These are phyloP conservation scores for Penicillium manginii DNA, from an alignment of 495 filamentous ascomycete genomes.

Conservation along the genomic window DNA sequence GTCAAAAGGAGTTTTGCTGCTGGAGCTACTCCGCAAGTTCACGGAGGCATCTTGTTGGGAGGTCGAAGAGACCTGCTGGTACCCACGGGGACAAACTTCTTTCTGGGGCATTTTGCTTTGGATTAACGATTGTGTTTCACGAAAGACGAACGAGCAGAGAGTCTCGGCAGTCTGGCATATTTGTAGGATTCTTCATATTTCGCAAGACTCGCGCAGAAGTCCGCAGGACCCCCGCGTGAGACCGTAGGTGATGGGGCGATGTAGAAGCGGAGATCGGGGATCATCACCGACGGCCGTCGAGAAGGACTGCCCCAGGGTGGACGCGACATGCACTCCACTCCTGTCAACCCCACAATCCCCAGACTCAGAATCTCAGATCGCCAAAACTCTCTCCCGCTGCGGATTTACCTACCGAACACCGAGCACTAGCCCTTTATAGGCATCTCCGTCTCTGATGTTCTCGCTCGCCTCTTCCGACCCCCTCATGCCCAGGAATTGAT, in stretches of 20 bases:
- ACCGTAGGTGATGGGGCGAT: not conserved
- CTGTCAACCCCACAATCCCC: slow-evolving; percentile 2
- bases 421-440: slow-evolving; percentile 18
- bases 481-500: slow-evolving; percentile 10
- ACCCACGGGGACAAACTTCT: slow-evolving; percentile 52
- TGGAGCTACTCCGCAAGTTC: slow-evolving; percentile 45
- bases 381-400: slow-evolving; percentile 8
- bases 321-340: not conserved
- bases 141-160: slow-evolving; percentile 4
- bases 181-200: slow-evolving; percentile 28
- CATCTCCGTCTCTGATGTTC: slow-evolving; percentile 6
- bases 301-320: not conserved
- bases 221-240: slow-evolving; percentile 11
- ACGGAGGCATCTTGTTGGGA: slow-evolving; percentile 33
- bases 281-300: slow-evolving; percentile 30
- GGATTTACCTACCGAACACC: slow-evolving; percentile 32
- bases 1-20: slow-evolving; percentile 41
- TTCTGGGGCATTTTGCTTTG: slow-evolving; percentile 56
- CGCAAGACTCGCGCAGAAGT: slow-evolving; percentile 4
- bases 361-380: slow-evolving; percentile 1
- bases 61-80: slow-evolving; percentile 31
- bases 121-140: slow-evolving; percentile 18
- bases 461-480: slow-evolving; percentile 1
- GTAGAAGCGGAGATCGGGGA: slow-evolving; percentile 34
- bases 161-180: slow-evolving; percentile 26